Evolutionary conservation across 306 rosid genomes (phyloP), one percentile per base, ranked within the genome.

Genomic region (Gillenia trifoliata): DNA sequence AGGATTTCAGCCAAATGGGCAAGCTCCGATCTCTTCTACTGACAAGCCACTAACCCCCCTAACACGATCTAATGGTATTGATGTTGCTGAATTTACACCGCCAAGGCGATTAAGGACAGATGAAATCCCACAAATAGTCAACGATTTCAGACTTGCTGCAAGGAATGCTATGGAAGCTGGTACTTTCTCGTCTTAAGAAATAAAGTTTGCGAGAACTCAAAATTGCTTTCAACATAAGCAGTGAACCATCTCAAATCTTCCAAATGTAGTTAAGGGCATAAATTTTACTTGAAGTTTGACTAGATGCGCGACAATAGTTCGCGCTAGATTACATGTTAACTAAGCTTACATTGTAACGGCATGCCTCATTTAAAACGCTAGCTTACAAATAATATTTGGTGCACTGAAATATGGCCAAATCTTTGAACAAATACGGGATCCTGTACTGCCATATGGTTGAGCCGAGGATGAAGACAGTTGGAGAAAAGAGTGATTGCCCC

Each of bases 141-240:
- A 89, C 40, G 87, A 91, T 73, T 91, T 87, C 54, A 83, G 89
- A 74, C 77, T 72, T 41, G 92, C 88, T 8, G 88, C 90, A 28
- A 86, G 78, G 68, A 88, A 86, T 74, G 88, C 92, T 28, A 89
- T 91, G 8, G 87, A 91, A 86, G 97, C 94, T 59, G 97, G 97
- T 91, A 75, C 77, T 45, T 74, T 38, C 9, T 66, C 19, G 25
- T 10, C 50, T 9, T 12, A 69, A 2, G n/a, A 50, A 50, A 19
- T 20, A 20, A 6, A 49, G 13, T 61, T 26, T 26, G 5, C 20
- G 8, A 61, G 0, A n/a, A 54, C 59, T 54, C 25, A n/a, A 54
- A 54, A 20, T 54, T 8, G 26, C 59, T 20, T 52, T 88, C 41
- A 8, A 38, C 41, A 38, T 38, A 8, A 38, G 41, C 41, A n/a